Percentiles rank a stretch among this genome's conserved stretches.
Evolutionary conservation across 1,284 basidiomycete genomes (phyloP).

Genomic region (Irpex sp.): DNA sequence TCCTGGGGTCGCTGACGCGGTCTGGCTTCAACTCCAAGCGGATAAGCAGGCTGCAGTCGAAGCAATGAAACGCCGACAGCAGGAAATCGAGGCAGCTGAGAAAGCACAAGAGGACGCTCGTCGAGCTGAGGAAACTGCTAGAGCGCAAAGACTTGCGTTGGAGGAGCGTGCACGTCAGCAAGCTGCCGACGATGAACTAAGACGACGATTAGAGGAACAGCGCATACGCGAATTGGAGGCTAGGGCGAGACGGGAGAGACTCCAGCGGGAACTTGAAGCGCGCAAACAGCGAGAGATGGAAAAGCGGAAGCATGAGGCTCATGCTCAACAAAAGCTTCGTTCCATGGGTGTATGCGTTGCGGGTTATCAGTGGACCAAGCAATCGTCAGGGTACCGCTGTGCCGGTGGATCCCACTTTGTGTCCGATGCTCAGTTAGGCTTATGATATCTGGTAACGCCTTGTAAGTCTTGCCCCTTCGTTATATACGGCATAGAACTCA

Average conservation of each 20-base stretch:
- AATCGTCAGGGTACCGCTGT: slow-evolving; percentile 47
- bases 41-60: slow-evolving; percentile 31
- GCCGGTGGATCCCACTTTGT: slow-evolving; percentile 52
- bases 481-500: too few relatives aligned
- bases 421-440: slow-evolving; percentile 27
- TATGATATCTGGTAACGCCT: slow-evolving; percentile 14
- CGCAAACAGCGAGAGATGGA: slow-evolving; percentile 32
- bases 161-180: slow-evolving; percentile 12
- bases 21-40: slow-evolving; percentile 41
- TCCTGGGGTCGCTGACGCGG: slow-evolving; percentile 38
- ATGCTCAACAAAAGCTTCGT: slow-evolving; percentile 40
- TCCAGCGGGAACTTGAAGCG: slow-evolving; percentile 28
- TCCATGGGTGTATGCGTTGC: slow-evolving; percentile 48
- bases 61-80: slow-evolving; percentile 8
- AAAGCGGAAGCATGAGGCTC: slow-evolving; percentile 28
- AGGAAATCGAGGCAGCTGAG: slow-evolving; percentile 8
- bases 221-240: slow-evolving; percentile 22
- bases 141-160: background rate
- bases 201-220: slow-evolving; percentile 24
- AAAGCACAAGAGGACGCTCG: slow-evolving; percentile 3
- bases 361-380: slow-evolving; percentile 52
- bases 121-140: slow-evolving; percentile 13
- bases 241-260: slow-evolving; percentile 25
- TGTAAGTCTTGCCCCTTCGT: background rate
- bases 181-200: slow-evolving; percentile 22